phyloP scores from a whole-genome alignment of 1,139 yeast genomes.

The Trichomonascaceae sp. region DNA sequence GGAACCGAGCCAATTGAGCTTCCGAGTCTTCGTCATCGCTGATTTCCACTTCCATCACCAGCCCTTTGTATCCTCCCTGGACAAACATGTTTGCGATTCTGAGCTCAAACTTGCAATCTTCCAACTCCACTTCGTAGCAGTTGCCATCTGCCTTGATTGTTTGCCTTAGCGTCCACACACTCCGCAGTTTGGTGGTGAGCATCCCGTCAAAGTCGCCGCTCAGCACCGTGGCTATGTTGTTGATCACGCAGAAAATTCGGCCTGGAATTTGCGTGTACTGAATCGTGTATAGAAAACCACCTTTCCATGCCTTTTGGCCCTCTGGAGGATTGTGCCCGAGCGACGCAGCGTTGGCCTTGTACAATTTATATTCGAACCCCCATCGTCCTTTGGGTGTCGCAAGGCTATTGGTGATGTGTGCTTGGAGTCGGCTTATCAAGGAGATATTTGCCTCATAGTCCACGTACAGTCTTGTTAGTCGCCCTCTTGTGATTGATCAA shows the following conservation, averaged over 20 bases:
- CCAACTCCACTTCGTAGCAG: slow-evolving; percentile 30
- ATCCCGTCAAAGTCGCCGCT: slow-evolving; percentile 23
- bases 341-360: slow-evolving; percentile 39
- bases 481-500: no score
- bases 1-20: no score
- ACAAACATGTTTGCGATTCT: slow-evolving; percentile 59
- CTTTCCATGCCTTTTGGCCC: slow-evolving; percentile 4
- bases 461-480: slow-evolving; percentile 32
- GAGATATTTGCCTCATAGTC: slow-evolving; percentile 49
- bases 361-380: slow-evolving; percentile 52
- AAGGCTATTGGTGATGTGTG: slow-evolving; percentile 48
- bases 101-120: slow-evolving; percentile 25
- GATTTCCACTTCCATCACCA: slow-evolving; percentile 43
- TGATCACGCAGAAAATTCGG: slow-evolving; percentile 40
- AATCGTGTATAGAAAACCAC: slow-evolving; percentile 39
- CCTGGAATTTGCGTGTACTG: slow-evolving; percentile 41
- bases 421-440: slow-evolving; percentile 53
- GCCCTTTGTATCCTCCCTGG: slow-evolving; percentile 64
- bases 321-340: slow-evolving; percentile 1
- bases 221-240: slow-evolving; percentile 22
- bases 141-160: slow-evolving; percentile 66
- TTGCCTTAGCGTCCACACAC: slow-evolving; percentile 62
- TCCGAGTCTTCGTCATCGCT: not conserved
- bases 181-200: slow-evolving; percentile 42
- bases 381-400: slow-evolving; percentile 50